phyloP scores from a whole-genome alignment of 1,139 yeast species.

The Saccharomyces pastorianus region DNA sequence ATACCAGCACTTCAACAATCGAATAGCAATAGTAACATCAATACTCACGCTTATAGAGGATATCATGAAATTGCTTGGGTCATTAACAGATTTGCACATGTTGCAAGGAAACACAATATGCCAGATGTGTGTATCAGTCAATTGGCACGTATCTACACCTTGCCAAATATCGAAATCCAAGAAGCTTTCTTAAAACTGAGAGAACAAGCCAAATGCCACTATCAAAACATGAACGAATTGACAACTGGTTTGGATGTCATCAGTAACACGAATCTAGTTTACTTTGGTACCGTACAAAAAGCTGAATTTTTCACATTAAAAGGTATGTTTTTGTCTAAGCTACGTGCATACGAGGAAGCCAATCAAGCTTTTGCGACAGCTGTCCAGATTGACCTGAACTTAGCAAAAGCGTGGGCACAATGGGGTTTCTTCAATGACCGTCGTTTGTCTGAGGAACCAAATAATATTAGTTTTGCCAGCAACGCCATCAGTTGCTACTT shows the following conservation, averaged over 20 bases:
- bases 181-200: conserved; percentile 93
- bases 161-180: conserved; percentile 96
- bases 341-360: conserved; percentile 87
- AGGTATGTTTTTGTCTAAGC: conserved; percentile 93
- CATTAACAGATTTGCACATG: conserved; percentile 95
- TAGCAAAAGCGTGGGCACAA: conserved; percentile 99
- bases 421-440: conserved; percentile 96
- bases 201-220: conserved; percentile 96
- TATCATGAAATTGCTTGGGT: conserved; percentile 99
- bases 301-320: conserved; percentile 95
- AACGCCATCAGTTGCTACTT: conserved; percentile 93
- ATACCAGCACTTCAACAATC: conserved; percentile 79
- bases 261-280: conserved; percentile 89
- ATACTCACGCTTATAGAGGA: conserved; percentile 92
- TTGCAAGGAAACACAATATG: conserved; percentile 93
- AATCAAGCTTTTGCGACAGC: conserved; percentile 97
- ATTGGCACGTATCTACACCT: conserved; percentile 83
- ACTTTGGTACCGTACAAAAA: conserved; percentile 93
- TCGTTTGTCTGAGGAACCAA: conserved; percentile 76
- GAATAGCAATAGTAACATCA: conserved; percentile 60
- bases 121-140: conserved; percentile 94
- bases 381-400: conserved; percentile 84
- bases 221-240: conserved; percentile 76
- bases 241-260: conserved; percentile 95
- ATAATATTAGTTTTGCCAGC: conserved; percentile 80